These are phyloP conservation scores for Datura wrightii DNA, from an alignment of 257 asterid species.

Conservation along the genomic window DNA sequence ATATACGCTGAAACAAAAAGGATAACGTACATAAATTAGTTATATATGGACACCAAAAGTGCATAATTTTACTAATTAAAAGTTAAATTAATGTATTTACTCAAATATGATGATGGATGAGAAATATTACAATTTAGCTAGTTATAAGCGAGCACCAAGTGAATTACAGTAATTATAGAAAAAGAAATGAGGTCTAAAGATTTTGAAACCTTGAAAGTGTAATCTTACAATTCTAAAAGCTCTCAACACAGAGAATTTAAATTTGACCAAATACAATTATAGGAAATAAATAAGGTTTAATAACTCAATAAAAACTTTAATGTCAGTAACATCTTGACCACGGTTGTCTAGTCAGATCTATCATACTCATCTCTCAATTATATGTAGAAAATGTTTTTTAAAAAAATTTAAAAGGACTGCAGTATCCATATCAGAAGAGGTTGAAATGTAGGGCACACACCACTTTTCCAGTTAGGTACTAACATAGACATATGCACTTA, in stretches of 20 bases:
- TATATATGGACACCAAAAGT: not conserved
- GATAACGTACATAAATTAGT: not conserved
- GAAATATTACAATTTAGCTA: not conserved
- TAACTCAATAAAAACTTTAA: not conserved
- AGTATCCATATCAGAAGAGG: not conserved
- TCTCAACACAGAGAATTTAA: not conserved
- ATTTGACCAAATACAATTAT: not conserved
- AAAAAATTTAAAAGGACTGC: not conserved
- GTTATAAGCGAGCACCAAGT: not conserved
- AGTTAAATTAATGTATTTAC: not conserved
- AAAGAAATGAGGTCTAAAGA: not conserved
- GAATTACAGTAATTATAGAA: not conserved
- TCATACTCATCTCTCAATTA: not conserved
- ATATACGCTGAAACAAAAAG: not conserved
- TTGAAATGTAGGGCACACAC: not conserved
- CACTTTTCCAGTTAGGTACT: not conserved
- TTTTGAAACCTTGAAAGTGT: not conserved
- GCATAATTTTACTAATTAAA: not conserved
- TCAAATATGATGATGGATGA: not conserved
- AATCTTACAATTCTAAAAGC: not conserved
- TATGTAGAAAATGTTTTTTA: not conserved
- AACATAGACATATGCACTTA: constrained; percentile 8
- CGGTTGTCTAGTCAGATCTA: not conserved
- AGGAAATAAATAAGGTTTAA: not conserved
- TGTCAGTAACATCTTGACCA: not conserved